Percentiles rank a stretch among this genome's conserved stretches.
These are phyloP conservation scores for Paecilomyces niveus DNA, from an alignment of 2,329 filamentous ascomycete genomes.

Conservation along the genomic window DNA sequence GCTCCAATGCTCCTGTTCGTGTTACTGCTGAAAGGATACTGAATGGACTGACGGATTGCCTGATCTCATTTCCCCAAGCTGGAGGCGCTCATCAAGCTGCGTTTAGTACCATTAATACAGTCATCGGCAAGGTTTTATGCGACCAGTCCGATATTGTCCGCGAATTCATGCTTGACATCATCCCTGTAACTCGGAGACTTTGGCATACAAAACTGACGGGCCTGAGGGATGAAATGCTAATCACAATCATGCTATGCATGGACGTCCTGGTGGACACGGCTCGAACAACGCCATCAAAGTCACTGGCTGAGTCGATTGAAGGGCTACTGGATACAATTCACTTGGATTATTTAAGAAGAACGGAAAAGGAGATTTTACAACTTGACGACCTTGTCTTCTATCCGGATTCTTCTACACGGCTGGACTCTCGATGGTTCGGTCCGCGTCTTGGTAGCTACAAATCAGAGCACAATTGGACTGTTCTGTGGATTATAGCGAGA, in stretches of 20 bases:
- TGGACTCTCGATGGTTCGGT: slow-evolving; percentile 29
- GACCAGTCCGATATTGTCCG: slow-evolving; percentile 61
- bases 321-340: slow-evolving; percentile 66
- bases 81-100: slow-evolving; percentile 63
- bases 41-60: slow-evolving; percentile 50
- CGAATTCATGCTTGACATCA: slow-evolving; percentile 51
- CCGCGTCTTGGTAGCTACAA: slow-evolving; percentile 27
- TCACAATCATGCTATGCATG: slow-evolving; percentile 60
- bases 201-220: slow-evolving; percentile 67
- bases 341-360: slow-evolving; percentile 67
- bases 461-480: slow-evolving; percentile 34
- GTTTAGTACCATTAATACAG: slow-evolving; percentile 66
- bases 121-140: slow-evolving; percentile 59
- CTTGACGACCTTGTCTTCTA: slow-evolving; percentile 66
- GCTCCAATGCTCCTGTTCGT: slow-evolving; percentile 61
- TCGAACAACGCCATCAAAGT: slow-evolving; percentile 29
- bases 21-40: slow-evolving; percentile 52
- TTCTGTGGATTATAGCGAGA: slow-evolving; percentile 32
- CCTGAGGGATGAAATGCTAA: slow-evolving; percentile 70
- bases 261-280: slow-evolving; percentile 47
- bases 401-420: slow-evolving; percentile 18
- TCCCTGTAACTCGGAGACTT: slow-evolving; percentile 66
- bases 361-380: slow-evolving; percentile 65
- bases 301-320: slow-evolving; percentile 45
- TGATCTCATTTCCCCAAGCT: slow-evolving; percentile 54